These are phyloP conservation scores for Tylopilus felleus DNA, from an alignment of 768 basidiomycete genomes.

Conservation along the genomic window DNA sequence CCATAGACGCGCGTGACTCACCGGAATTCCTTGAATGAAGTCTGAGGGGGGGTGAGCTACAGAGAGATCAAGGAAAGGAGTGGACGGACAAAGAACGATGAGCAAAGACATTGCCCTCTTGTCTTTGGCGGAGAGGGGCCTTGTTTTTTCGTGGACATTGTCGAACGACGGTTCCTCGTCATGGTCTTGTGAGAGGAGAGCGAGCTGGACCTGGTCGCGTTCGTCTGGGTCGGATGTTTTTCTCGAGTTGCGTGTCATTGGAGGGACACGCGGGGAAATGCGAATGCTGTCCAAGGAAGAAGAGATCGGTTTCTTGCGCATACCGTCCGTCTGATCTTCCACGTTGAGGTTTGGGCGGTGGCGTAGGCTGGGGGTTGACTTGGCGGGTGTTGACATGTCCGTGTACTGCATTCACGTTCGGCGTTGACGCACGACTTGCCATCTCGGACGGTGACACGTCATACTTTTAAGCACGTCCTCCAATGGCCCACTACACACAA, in stretches of 20 bases:
- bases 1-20: constrained; percentile 39
- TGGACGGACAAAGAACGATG: constrained; percentile 78
- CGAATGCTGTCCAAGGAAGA: constrained; percentile 59
- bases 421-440: constrained; percentile 6
- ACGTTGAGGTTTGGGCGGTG: constrained; percentile 37
- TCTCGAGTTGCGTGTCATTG: constrained; percentile 36
- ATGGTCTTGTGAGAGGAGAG: constrained; percentile 47
- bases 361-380: constrained; percentile 27
- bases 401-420: background rate
- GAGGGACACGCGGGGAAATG: constrained; percentile 52
- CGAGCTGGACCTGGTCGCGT: constrained; percentile 60
- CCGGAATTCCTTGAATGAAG: constrained; percentile 86
- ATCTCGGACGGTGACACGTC: constrained; percentile 19
- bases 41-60: constrained; percentile 39
- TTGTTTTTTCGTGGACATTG: constrained; percentile 35
- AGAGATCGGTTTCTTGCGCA: constrained; percentile 48
- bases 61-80: constrained; percentile 5
- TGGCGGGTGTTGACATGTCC: constrained; percentile 28
- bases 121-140: constrained; percentile 68
- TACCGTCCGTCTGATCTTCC: constrained; percentile 25
- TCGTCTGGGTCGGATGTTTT: constrained; percentile 24
- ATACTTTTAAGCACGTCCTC: background rate
- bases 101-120: constrained; percentile 81
- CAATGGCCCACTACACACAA: background rate
- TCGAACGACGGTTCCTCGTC: constrained; percentile 37